phyloP scores from a whole-genome alignment of 495 filamentous ascomycete genomes.

The Penicillium paradoxum region DNA sequence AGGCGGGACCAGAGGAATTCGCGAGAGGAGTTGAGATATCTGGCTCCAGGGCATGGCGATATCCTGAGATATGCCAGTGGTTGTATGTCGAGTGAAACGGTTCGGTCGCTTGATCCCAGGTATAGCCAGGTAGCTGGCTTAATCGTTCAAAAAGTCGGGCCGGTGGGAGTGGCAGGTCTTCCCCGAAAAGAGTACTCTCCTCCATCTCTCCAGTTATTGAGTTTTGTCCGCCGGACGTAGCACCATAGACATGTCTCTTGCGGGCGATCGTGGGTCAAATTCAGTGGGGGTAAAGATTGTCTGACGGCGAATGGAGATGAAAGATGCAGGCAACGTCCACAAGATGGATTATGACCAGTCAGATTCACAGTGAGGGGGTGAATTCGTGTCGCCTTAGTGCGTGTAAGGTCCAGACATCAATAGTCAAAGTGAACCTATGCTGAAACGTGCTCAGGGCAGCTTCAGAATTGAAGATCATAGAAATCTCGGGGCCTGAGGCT shows the following conservation, averaged over 20 bases:
- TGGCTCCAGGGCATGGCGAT: constrained; percentile 38
- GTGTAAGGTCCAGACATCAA: not conserved
- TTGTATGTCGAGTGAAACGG: constrained; percentile 83
- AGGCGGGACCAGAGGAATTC: constrained; percentile 31
- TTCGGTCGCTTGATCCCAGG: constrained; percentile 63
- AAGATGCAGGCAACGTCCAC: constrained; percentile 12
- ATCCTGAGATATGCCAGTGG: constrained; percentile 63
- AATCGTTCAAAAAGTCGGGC: constrained; percentile 68
- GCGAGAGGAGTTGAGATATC: constrained; percentile 41
- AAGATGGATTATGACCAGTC: not conserved
- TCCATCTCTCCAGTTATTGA: constrained; percentile 28
- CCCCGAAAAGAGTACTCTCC: constrained; percentile 42
- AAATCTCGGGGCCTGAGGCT: constrained; percentile 1
- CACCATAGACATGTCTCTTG: constrained; percentile 17
- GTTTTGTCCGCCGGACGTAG: not conserved
- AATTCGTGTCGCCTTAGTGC: not conserved
- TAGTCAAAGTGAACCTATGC: not conserved
- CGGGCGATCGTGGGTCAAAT: not conserved
- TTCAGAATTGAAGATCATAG: not conserved
- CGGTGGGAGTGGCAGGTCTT: constrained; percentile 64
- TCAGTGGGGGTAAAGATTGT: not conserved
- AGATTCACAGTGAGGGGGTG: not conserved
- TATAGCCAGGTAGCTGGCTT: constrained; percentile 65
- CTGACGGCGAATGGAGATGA: constrained; percentile 14
- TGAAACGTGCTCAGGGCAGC: constrained; percentile 1